A percentile compares a stretch with the other conserved stretches of the same genome.
phyloP scores from a whole-genome alignment of 108 stramenopile species.

The Parmales sp. region DNA sequence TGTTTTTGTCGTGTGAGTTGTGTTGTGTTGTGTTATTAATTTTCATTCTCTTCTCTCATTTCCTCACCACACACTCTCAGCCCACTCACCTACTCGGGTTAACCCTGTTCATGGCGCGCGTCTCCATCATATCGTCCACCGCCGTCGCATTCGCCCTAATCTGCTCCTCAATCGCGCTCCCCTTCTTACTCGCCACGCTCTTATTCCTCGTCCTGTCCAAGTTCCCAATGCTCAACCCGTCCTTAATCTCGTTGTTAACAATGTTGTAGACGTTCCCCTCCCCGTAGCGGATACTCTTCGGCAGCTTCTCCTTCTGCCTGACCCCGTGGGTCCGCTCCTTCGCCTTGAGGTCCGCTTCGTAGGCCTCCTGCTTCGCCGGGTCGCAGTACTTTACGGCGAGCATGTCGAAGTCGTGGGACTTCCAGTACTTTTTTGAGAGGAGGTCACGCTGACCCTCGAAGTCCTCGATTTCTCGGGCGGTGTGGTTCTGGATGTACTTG shows the following conservation, averaged over 20 bases:
- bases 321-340: not conserved
- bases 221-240: not conserved
- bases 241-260: constrained; percentile 3
- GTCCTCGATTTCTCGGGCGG: not conserved
- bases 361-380: not conserved
- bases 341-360: not conserved
- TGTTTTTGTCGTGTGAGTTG: no score
- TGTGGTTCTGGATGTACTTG: constrained; percentile 7
- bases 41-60: no score
- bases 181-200: constrained; percentile 5
- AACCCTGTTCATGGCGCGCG: not conserved
- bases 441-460: not conserved
- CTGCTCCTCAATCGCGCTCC: not conserved
- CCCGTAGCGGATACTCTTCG: not conserved
- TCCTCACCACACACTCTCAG: no score
- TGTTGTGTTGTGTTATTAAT: no score
- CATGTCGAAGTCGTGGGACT: constrained; percentile 4
- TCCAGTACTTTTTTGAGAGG: constrained; percentile 4
- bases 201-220: constrained; percentile 6
- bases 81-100: no score
- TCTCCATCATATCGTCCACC: not conserved
- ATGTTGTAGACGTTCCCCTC: not conserved
- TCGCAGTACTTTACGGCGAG: constrained; percentile 4
- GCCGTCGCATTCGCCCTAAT: not conserved
- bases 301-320: not conserved